phyloP scores from a whole-genome alignment of 2,329 filamentous ascomycete genomes.

The Emericellopsis cladophorae region DNA sequence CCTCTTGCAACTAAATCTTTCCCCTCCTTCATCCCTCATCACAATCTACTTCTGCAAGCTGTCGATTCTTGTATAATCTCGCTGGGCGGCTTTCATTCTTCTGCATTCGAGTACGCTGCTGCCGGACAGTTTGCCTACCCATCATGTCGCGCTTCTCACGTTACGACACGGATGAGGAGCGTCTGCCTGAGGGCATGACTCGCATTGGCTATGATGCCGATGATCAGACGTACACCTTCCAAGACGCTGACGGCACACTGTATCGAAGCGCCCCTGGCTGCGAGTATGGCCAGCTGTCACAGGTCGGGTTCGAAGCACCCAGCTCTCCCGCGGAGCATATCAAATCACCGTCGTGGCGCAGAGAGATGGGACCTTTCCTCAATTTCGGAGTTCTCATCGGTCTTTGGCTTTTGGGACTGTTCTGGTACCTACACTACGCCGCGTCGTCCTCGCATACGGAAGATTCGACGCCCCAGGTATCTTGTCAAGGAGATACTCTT shows the following conservation, averaged over 20 bases:
- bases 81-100: too few species aligned
- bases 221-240: slow-evolving; percentile 38
- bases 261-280: slow-evolving; percentile 38
- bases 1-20: background rate
- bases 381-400: slow-evolving; percentile 44
- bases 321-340: slow-evolving; percentile 1
- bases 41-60: too few species aligned
- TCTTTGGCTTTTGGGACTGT: slow-evolving; percentile 34
- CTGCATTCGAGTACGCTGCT: too few species aligned
- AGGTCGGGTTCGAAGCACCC: slow-evolving; percentile 19
- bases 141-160: slow-evolving; percentile 28
- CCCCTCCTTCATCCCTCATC: background rate
- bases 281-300: slow-evolving; percentile 33
- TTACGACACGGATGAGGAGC: slow-evolving; percentile 34
- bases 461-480: background rate
- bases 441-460: slow-evolving; percentile 8
- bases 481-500: slow-evolving; percentile 16
- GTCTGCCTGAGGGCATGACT: slow-evolving; percentile 40
- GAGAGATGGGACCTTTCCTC: slow-evolving; percentile 39
- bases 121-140: background rate
- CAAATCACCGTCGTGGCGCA: slow-evolving; percentile 28
- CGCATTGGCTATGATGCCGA: slow-evolving; percentile 45
- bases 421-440: slow-evolving; percentile 30
- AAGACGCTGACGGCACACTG: slow-evolving; percentile 30
- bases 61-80: too few species aligned